Percentiles rank a stretch among this genome's conserved stretches.
These are phyloP conservation scores for Colletotrichum spaethianum DNA, from an alignment of 2,329 filamentous ascomycete genomes.

Conservation along the genomic window DNA sequence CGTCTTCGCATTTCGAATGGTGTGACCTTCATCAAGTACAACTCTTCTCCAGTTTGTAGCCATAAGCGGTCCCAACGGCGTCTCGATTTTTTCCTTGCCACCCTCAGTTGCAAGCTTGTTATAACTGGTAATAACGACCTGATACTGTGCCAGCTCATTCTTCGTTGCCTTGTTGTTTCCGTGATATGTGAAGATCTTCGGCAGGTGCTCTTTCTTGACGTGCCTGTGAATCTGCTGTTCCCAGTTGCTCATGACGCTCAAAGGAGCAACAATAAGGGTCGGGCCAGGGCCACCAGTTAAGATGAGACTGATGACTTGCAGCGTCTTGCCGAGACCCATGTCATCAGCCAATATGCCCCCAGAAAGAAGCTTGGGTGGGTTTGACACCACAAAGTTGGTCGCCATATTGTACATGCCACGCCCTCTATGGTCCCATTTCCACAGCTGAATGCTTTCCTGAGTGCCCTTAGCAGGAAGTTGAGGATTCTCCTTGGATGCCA, in stretches of 20 bases:
- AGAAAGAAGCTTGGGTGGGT: slow-evolving; percentile 75
- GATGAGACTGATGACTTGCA: slow-evolving; percentile 87
- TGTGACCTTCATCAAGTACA: slow-evolving; percentile 88
- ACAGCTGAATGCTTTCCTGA: slow-evolving; percentile 79
- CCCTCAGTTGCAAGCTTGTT: slow-evolving; percentile 79
- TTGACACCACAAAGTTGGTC: slow-evolving; percentile 75
- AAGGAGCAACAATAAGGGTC: slow-evolving; percentile 85
- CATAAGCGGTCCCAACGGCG: slow-evolving; percentile 50
- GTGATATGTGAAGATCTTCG: slow-evolving; percentile 83
- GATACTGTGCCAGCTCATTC: slow-evolving; percentile 73
- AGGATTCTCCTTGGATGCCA: slow-evolving; percentile 82
- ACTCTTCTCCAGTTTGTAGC: slow-evolving; percentile 80
- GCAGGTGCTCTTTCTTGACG: slow-evolving; percentile 72
- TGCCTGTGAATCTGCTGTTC: slow-evolving; percentile 83
- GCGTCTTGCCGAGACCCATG: slow-evolving; percentile 92
- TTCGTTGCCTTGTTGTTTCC: slow-evolving; percentile 71
- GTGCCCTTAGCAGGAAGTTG: slow-evolving; percentile 71
- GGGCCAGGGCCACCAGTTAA: slow-evolving; percentile 69
- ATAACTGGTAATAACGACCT: slow-evolving; percentile 89
- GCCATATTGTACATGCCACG: slow-evolving; percentile 75
- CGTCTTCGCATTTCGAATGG: slow-evolving; percentile 82
- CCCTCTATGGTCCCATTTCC: slow-evolving; percentile 70
- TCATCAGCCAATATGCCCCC: slow-evolving; percentile 92
- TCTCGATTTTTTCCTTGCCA: slow-evolving; percentile 50
- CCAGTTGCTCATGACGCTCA: slow-evolving; percentile 94